A percentile compares a stretch with the other conserved stretches of the same genome.
Conservation (phyloP, 225 moss, liverwort and hornwort species). For the Pseudisothecium myosuroides region DNA sequence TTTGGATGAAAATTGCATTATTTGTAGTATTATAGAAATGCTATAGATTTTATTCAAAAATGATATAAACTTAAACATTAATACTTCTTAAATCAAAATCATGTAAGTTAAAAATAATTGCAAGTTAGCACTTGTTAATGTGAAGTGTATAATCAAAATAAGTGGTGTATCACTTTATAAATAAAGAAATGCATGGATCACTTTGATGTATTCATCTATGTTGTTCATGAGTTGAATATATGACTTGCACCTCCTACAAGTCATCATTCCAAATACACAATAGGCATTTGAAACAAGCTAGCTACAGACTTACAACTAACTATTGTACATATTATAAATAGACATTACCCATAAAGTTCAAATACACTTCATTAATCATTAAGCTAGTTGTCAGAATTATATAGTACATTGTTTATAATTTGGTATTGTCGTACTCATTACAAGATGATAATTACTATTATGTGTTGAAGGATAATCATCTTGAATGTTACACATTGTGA, state of each 20-base stretch:
- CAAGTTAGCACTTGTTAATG: no score
- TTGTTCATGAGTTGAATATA: no score
- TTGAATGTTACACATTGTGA: neutral
- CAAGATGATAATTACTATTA: neutral
- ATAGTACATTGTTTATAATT: neutral
- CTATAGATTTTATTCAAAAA: neutral
- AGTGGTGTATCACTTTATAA: neutral
- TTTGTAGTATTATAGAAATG: neutral
- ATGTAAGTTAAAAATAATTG: neutral
- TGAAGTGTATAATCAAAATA: neutral
- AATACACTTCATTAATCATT: no score
- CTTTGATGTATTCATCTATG: neutral
- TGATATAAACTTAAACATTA: no score
- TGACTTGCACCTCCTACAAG: accelerated
- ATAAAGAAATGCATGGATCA: neutral
- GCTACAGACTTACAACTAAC: no score
- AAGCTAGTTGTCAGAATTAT: neutral
- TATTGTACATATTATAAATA: neutral
- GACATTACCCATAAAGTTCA: accelerated
- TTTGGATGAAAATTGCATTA: neutral
- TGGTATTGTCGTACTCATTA: neutral
- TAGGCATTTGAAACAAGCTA: neutral
- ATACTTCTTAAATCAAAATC: no score
- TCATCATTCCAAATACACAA: neutral
- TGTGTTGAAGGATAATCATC: neutral